Evolutionary conservation across 1,139 yeast species (phyloP), one percentile per base, ranked within the genome.

Genomic region (Diutina scorzettiae): DNA sequence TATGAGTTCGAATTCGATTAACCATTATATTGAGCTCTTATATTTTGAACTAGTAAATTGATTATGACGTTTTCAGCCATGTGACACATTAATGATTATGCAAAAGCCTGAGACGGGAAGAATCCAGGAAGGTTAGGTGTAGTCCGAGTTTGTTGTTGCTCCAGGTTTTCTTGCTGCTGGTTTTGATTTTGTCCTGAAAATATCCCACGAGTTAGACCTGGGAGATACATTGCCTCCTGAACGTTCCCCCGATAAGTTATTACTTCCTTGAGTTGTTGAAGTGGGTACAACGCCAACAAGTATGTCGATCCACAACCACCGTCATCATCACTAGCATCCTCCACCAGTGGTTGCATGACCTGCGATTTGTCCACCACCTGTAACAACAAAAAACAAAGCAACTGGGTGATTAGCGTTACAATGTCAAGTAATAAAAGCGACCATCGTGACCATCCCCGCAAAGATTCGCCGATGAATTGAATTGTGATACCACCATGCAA

Each of bases 401-500:
- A 45, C 46, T 66, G 72, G 8, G 56, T 33, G 7, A 50, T 45
- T 32, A 62, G 54, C 3, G 62, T 49, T 12, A 56, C 29, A 3
- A 55, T 27, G 45, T 69, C 73, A 23, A 56, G 53, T 2, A 49
- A 8, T 7, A 67, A 23, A 37, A 67, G 48, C n/a, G 39, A 14
- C 3, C 9, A 11, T 43, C 59, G 65, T 4, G 57, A 29, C 28
- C 55, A 41, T 5, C 57, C 51, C 1, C 71, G 64, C 11, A 55
- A 44, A 34, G 62, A 47, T 44, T 69, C 73, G 0, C 73, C 73
- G 16, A 68, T 64, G 45, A 68, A 67, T 46, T 66, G 68, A 4
- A 68, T 47, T 1, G 68, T 52, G 40, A 64, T 37, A 2, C 68
- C 60, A 0, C 73, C 73, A n/a, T n/a, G n/a, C n/a, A n/a, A n/a